Base-by-base conservation (phyloP, 2,329 filamentous ascomycete species). In the Dactylonectria estremocensis region DNA sequence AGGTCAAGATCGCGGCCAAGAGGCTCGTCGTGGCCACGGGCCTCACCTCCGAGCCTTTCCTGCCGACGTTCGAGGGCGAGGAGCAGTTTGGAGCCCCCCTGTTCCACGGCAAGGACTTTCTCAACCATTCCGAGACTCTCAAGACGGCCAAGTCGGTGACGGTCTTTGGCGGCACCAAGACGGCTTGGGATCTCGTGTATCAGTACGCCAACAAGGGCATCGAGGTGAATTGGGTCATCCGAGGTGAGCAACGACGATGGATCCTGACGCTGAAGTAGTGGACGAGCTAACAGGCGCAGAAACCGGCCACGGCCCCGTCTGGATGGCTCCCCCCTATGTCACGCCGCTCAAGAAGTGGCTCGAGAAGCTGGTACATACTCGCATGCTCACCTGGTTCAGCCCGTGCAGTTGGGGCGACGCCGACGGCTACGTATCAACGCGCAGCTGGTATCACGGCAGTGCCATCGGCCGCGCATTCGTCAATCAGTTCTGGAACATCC, bases 161-260 rank as follows among this genome's bases (percentile, higher is more conserved):
- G 0, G 85, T 93, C 0, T 83, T 92, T 13, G 91, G 91, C 2
- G 88, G 86, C 2, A 87, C 85, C 3, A 93, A 93, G 76, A 90
- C 87, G 2, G 90, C 89, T 0, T 92, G 87, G 83, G 91, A 93
- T 77, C 85, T 88, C 11, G 89, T 89, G 0, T 92, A 92, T 70
- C 83, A 88, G 1, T 90, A 89, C 70, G 90, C 87, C 2, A 82
- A 82, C 6, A 82, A 83, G 31, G 89, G 88, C 1, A 81, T 88
- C 35, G 79, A 86, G 60, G 89, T 91, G 1, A 83, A 91, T 52
- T 88, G 90, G 85, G 82, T 92, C 6, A 89, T 92, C 58, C 83
- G 90, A 69, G 80, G 84, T 84, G 71, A 57, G 78, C 50, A 35
- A 18, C 9, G 28, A 18, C n/a, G 67, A 14, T 13, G 5, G 5